Evolutionary conservation across 75 land plant species (phyloP), one percentile per base, ranked within the genome.

Genomic region (Pseudotsuga menziesii): DNA sequence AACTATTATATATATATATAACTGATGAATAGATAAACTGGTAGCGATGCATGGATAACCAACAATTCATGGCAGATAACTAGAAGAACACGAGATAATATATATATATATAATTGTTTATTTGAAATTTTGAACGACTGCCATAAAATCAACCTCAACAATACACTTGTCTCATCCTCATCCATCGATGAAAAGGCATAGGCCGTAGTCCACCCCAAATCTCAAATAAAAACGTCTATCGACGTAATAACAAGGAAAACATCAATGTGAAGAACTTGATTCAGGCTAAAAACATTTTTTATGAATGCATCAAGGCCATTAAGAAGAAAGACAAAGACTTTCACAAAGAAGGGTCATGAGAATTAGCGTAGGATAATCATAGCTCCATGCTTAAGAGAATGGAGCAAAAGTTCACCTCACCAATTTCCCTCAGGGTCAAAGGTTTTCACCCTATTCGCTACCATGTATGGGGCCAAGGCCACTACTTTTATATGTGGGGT

Each of bases 361-460:
- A 48, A 44, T 78, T 74, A 6, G 78, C 66, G 60, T 82, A 78
- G 2, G 82, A 81, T 48, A 78, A 71, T 48, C 67, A 74, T 52
- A 78, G 81, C 73, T 78, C 82, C 60, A 81, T 78, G 75, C 73
- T 81, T 27, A 73, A 81, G 20, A 79, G 74, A 80, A 81, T 78
- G 82, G 82, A 74, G 22, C 74, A 81, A 41, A 77, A 78, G 48
- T 58, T 81, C 36, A 44, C 48, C 48, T 44, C 48, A 44, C 2
- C 11, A 6, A 26, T 8, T 12, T 36, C 48, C 48, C 36, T n/a
- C 52, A 69, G 35, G 23, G 48, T 36, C 19, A n/a, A 69, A 69
- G 3, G 41, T 19, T 69, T 48, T 22, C 36, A 17, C n/a, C 12
- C 5, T 81, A 29, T 22, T 78, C 13, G 78, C 52, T 62, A 72